A percentile compares a stretch with the other conserved stretches of the same genome.
phyloP scores from a whole-genome alignment of 2,329 filamentous ascomycete genomes.

The Cladosporium sp. region DNA sequence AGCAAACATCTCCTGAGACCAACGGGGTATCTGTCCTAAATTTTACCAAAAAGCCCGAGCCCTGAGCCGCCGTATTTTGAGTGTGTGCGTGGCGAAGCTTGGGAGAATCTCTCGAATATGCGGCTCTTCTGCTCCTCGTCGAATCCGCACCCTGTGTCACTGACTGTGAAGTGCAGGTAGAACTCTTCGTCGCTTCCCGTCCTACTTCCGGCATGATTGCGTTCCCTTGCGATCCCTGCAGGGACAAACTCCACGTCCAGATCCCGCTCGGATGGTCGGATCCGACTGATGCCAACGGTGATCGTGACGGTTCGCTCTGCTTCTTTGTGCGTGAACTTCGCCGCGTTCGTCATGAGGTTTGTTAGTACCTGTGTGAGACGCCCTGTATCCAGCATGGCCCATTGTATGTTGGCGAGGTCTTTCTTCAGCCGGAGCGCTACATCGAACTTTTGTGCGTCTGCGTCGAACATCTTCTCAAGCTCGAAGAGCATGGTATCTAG shows the following conservation, averaged over 20 bases:
- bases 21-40: too few species aligned
- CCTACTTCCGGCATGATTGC: conserved; percentile 2
- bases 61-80: conserved; percentile 71
- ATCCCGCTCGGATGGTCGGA: conserved; percentile 25
- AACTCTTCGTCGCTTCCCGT: conserved; percentile 22
- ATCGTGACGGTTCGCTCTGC: conserved; percentile 25
- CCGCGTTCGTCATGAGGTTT: conserved; percentile 36
- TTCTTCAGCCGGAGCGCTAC: conserved; percentile 24
- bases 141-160: conserved; percentile 42
- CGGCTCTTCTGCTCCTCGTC: conserved; percentile 42
- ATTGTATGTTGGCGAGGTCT: conserved; percentile 22
- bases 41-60: conserved; percentile 60
- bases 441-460: conserved; percentile 31
- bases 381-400: conserved; percentile 35
- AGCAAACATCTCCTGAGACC: too few species aligned
- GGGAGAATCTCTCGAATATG: conserved; percentile 70
- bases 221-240: conserved; percentile 25
- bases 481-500: conserved; percentile 28
- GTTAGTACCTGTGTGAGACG: conserved; percentile 37
- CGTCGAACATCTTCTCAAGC: conserved; percentile 38
- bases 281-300: neutral
- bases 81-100: conserved; percentile 67
- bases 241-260: conserved; percentile 29
- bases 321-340: conserved; percentile 32
- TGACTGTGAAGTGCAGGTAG: conserved; percentile 28